phyloP scores from a whole-genome alignment of 768 basidiomycete genomes.

The Rossbeevera mucosa region DNA sequence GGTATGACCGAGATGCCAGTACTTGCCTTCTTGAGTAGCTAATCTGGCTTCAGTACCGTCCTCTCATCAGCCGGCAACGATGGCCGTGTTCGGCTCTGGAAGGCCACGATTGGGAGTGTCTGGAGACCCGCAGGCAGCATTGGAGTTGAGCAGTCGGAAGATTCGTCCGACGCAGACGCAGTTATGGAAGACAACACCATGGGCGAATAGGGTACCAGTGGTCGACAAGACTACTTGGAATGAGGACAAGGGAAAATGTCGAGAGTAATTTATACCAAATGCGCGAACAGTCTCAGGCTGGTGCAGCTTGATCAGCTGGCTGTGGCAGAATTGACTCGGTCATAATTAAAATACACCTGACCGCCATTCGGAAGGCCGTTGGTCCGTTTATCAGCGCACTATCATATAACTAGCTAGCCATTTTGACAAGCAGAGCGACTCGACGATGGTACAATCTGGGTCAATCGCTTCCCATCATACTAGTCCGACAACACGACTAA shows the following conservation, averaged over 20 bases:
- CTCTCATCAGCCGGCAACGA: slow-evolving; percentile 83
- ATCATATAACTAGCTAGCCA: too few species aligned
- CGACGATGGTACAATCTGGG: slow-evolving; percentile 27
- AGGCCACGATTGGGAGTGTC: slow-evolving; percentile 76
- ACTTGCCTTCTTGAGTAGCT: background rate
- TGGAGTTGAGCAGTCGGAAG: slow-evolving; percentile 71
- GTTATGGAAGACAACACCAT: slow-evolving; percentile 40
- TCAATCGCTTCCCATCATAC: slow-evolving; percentile 15
- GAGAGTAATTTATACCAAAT: background rate
- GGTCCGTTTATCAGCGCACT: slow-evolving; percentile 2
- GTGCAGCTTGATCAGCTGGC: too few species aligned
- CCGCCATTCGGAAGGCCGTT: background rate
- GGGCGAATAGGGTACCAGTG: slow-evolving; percentile 29
- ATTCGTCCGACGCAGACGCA: slow-evolving; percentile 39
- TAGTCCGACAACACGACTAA: slow-evolving; percentile 21
- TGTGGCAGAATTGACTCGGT: background rate
- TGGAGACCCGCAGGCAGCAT: slow-evolving; percentile 82
- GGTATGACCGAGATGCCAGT: slow-evolving; percentile 40
- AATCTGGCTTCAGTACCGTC: slow-evolving; percentile 53
- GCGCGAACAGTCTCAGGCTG: too few species aligned
- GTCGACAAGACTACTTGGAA: background rate
- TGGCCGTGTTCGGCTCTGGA: slow-evolving; percentile 79
- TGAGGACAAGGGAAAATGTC: background rate
- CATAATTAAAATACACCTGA: background rate
- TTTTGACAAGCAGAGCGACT: background rate